Conservation (phyloP, 345 rosid genomes). For the Corymbia maculata region DNA sequence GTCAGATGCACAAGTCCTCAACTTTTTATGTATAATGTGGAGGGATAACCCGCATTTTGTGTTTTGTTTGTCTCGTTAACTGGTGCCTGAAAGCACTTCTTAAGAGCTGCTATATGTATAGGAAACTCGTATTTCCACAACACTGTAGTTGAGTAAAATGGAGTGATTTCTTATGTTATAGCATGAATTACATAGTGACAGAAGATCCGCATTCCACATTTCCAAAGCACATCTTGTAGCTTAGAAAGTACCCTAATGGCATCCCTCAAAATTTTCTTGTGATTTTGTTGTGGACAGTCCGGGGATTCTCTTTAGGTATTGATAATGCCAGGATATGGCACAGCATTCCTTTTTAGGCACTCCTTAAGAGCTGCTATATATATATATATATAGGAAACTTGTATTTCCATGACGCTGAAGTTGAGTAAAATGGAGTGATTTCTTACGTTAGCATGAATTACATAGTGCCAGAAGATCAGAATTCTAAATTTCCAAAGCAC, state of each 20-base stretch:
- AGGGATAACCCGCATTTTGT: not conserved
- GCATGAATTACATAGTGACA: not conserved
- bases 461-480: not conserved
- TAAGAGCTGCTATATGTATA: not conserved
- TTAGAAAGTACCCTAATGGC: not conserved
- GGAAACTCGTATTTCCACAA: not conserved
- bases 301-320: not conserved
- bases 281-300: not conserved
- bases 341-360: not conserved
- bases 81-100: not conserved
- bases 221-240: not conserved
- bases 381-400: not conserved
- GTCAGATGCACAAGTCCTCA: not conserved
- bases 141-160: not conserved
- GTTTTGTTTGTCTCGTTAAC: not conserved
- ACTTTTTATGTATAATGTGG: not conserved
- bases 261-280: not conserved
- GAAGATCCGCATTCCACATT: not conserved
- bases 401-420: not conserved
- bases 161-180: not conserved
- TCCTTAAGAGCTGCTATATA: not conserved
- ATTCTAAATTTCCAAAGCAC: not conserved
- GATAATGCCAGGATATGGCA: not conserved
- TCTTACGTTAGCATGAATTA: not conserved
- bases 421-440: not conserved